These are phyloP conservation scores for Boletus pseudopeckii DNA, from an alignment of 768 basidiomycete genomes.

Conservation along the genomic window DNA sequence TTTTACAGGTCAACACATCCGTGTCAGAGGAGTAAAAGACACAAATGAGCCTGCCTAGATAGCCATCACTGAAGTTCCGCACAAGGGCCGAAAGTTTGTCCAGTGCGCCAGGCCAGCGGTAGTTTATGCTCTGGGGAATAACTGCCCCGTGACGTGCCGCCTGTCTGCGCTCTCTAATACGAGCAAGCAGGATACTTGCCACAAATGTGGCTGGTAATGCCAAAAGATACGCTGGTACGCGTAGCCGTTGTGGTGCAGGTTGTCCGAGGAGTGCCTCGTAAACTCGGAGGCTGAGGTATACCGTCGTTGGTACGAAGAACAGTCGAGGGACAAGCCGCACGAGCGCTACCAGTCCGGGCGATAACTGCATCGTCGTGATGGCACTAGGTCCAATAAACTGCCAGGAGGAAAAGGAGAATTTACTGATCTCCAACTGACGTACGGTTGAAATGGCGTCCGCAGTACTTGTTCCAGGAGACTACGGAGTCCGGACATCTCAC, in stretches of 20 bases:
- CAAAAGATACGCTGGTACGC: conserved; percentile 17
- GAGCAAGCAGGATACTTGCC: conserved; percentile 37
- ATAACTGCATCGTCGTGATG: conserved; percentile 7
- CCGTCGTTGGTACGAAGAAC: conserved; percentile 14
- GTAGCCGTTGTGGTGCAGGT: conserved; percentile 10
- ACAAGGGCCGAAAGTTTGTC: conserved; percentile 42
- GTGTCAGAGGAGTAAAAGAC: not conserved
- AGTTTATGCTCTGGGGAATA: conserved; percentile 37
- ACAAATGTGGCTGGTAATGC: conserved; percentile 25
- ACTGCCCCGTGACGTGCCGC: conserved; percentile 47
- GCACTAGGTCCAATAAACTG: not conserved
- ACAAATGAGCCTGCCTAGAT: conserved; percentile 38
- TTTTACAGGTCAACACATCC: not conserved
- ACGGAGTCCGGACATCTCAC: no score
- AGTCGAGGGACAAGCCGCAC: conserved; percentile 29
- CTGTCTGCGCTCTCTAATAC: conserved; percentile 39
- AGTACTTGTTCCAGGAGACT: not conserved
- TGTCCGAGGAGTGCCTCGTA: conserved; percentile 7
- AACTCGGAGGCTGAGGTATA: conserved; percentile 9
- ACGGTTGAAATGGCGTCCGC: not conserved
- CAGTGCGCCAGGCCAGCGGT: conserved; percentile 43
- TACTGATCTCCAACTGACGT: not conserved
- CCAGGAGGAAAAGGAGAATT: not conserved
- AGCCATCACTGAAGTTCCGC: conserved; percentile 41
- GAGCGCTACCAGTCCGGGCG: conserved; percentile 35